Percentiles rank a stretch among this genome's conserved stretches.
These are phyloP conservation scores for Fraxinus pennsylvanica DNA, from an alignment of 257 asterid species.

Conservation along the genomic window DNA sequence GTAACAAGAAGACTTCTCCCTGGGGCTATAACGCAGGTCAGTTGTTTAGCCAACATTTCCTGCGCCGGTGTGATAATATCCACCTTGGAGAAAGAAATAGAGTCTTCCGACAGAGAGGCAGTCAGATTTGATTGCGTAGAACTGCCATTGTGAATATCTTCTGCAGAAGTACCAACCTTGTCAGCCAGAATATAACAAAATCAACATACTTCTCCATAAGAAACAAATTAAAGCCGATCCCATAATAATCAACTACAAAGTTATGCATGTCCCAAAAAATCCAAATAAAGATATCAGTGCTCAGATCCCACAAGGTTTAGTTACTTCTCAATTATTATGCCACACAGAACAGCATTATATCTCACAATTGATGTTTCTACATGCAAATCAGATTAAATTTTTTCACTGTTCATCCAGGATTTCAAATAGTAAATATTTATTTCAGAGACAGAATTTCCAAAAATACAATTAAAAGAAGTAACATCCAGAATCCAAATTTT, in stretches of 20 bases:
- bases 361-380: neutral
- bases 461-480: neutral
- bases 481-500: neutral
- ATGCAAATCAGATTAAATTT: neutral
- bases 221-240: conserved; percentile 9
- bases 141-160: conserved; percentile 31
- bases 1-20: conserved; percentile 95
- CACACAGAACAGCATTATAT: neutral
- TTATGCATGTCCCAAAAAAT: conserved; percentile 10
- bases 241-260: neutral
- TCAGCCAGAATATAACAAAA: conserved; percentile 26
- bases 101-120: conserved; percentile 49
- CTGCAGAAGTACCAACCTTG: conserved; percentile 44
- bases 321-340: neutral
- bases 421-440: neutral
- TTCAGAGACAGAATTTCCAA: neutral
- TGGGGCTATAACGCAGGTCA: conserved; percentile 69
- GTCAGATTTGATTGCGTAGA: conserved; percentile 35
- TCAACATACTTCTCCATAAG: conserved; percentile 1
- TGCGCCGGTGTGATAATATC: conserved; percentile 87
- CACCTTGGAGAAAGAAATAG: conserved; percentile 80
- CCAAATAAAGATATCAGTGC: neutral
- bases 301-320: neutral
- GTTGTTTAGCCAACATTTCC: conserved; percentile 80
- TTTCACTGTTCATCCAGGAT: neutral